Evolutionary conservation across 106 monocot genomes (phyloP).

Genomic region (Phalaenopsis aphrodite): DNA sequence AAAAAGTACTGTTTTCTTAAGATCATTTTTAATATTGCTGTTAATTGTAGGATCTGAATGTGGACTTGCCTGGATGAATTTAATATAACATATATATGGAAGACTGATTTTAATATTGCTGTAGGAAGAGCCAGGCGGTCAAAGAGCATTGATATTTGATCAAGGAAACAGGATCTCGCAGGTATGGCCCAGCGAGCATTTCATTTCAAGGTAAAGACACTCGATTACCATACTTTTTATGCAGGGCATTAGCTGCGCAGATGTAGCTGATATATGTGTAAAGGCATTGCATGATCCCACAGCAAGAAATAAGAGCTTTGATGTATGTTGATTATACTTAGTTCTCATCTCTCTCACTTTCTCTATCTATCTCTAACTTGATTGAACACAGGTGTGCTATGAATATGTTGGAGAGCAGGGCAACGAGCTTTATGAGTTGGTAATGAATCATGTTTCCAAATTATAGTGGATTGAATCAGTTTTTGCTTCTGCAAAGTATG

Average conservation of each 20-base stretch:
- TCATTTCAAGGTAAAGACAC: background rate
- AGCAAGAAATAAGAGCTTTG: conserved; percentile 99
- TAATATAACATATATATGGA: too few species aligned
- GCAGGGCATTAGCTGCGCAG: conserved; percentile 95
- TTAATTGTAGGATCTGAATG: too few species aligned
- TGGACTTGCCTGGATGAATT: too few species aligned
- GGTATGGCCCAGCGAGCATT: conserved; percentile 18
- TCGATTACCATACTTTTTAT: conserved; percentile 1
- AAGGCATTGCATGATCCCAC: conserved; percentile 96
- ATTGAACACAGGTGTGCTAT: conserved; percentile 68
- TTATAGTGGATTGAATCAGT: background rate
- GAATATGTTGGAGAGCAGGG: conserved; percentile 87
- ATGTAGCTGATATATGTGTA: conserved; percentile 98
- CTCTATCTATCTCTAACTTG: background rate
- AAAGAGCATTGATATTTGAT: conserved; percentile 94
- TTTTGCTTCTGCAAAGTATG: background rate
- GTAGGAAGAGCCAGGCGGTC: conserved; percentile 98
- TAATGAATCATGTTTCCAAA: conserved; percentile 18
- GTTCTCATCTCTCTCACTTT: background rate
- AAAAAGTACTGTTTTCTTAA: too few species aligned
- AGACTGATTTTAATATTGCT: background rate
- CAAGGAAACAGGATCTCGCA: conserved; percentile 97
- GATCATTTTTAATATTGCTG: too few species aligned
- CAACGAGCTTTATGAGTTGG: conserved; percentile 88
- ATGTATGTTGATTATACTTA: conserved; percentile 28